These are phyloP conservation scores for Crataegus laevigata DNA, from an alignment of 306 rosid genomes.

Conservation along the genomic window DNA sequence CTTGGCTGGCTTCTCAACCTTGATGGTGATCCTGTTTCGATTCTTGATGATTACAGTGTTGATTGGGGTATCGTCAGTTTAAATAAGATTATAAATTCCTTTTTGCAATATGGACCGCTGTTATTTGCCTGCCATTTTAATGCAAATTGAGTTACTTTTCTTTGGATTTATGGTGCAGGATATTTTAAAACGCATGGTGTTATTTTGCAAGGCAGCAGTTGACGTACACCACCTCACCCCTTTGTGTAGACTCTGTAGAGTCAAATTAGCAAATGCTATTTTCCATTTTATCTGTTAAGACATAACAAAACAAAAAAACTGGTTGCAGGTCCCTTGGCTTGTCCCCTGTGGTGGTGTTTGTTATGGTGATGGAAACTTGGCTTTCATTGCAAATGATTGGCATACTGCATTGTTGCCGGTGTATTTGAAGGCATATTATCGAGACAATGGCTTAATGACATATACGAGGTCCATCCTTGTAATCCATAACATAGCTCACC, in stretches of 20 bases:
- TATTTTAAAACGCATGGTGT: slow-evolving; percentile 73
- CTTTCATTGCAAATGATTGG: slow-evolving; percentile 94
- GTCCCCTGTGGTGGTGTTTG: slow-evolving; percentile 92
- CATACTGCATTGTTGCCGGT: slow-evolving; percentile 93
- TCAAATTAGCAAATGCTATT: background rate
- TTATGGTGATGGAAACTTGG: slow-evolving; percentile 99
- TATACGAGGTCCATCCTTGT: slow-evolving; percentile 80
- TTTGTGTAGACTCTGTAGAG: background rate
- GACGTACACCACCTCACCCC: slow-evolving; percentile 47
- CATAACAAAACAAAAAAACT: background rate
- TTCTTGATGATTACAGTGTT: background rate
- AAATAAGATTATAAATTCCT: background rate
- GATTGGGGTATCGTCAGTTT: background rate
- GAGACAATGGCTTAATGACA: slow-evolving; percentile 74
- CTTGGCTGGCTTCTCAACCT: background rate
- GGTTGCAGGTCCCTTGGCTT: slow-evolving; percentile 87
- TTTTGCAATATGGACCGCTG: background rate
- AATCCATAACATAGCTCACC: slow-evolving; percentile 97
- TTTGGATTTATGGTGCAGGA: slow-evolving; percentile 59
- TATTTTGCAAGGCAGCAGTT: slow-evolving; percentile 91
- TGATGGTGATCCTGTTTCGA: background rate
- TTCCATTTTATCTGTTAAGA: background rate
- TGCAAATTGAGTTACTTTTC: slow-evolving; percentile 15
- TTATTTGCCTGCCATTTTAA: slow-evolving; percentile 18
- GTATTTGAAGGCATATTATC: slow-evolving; percentile 80